These are phyloP conservation scores for Trichoderma orchidacearum DNA, from an alignment of 495 filamentous ascomycete genomes.

Conservation along the genomic window DNA sequence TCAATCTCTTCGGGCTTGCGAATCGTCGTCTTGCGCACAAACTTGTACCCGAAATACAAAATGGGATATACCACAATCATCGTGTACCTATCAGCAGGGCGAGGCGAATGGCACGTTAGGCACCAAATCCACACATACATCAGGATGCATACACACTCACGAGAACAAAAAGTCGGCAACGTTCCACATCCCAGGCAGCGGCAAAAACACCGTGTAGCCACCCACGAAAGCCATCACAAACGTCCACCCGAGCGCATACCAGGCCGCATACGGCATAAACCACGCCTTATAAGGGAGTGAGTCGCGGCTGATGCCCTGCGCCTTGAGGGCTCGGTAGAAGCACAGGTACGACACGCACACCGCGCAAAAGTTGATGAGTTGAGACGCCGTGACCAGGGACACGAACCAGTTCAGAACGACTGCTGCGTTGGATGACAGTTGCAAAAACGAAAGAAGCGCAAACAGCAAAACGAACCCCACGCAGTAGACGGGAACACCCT, in stretches of 20 bases:
- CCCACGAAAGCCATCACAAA: conserved; percentile 61
- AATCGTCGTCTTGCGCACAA: conserved; percentile 48
- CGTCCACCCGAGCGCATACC: conserved; percentile 45
- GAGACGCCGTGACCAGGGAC: conserved; percentile 53
- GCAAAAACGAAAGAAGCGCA: conserved; percentile 55
- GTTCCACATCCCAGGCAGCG: conserved; percentile 39
- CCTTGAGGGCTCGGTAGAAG: conserved; percentile 55
- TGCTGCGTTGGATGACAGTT: conserved; percentile 52
- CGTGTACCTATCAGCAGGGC: conserved; percentile 28
- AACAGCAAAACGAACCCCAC: conserved; percentile 49
- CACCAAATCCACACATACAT: too few species aligned
- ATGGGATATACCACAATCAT: conserved; percentile 56
- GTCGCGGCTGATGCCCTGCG: conserved; percentile 51
- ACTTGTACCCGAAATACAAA: conserved; percentile 58
- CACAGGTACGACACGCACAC: conserved; percentile 58
- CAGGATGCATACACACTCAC: too few species aligned
- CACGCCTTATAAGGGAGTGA: conserved; percentile 51
- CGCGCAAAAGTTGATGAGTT: conserved; percentile 65
- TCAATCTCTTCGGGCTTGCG: conserved; percentile 47
- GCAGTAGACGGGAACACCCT: conserved; percentile 47
- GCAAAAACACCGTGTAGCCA: conserved; percentile 65
- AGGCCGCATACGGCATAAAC: conserved; percentile 59
- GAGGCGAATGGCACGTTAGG: too few species aligned
- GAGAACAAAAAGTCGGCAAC: conserved; percentile 65
- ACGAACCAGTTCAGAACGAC: conserved; percentile 69